phyloP scores from a whole-genome alignment of 179 eudicot species.

The Spinacia oleracea region DNA sequence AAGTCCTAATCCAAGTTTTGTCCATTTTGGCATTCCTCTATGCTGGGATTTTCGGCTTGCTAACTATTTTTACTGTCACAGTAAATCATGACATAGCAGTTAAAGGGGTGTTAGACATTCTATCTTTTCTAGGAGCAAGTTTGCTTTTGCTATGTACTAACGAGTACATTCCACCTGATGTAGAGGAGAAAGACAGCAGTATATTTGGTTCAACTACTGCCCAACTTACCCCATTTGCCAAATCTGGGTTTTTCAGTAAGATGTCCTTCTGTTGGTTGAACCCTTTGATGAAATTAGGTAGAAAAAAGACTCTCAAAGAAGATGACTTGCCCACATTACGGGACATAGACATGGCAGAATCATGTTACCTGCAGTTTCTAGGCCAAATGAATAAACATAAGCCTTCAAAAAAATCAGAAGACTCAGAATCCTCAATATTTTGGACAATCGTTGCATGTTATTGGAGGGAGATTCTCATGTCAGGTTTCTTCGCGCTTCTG shows the following conservation, averaged over 20 bases:
- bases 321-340: conserved; percentile 39
- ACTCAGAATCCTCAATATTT: conserved; percentile 21
- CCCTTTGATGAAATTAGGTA: conserved; percentile 38
- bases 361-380: conserved; percentile 25
- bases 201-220: conserved; percentile 1
- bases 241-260: conserved; percentile 30
- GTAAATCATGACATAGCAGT: conserved; percentile 16
- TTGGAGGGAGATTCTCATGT: conserved; percentile 25
- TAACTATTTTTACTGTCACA: conserved; percentile 37
- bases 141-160: conserved; percentile 33
- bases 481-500: conserved; percentile 34
- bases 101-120: conserved; percentile 24
- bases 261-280: conserved; percentile 45
- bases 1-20: conserved; percentile 38
- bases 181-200: not conserved
- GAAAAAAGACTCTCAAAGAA: conserved; percentile 29
- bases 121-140: conserved; percentile 34
- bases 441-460: conserved; percentile 28
- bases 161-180: conserved; percentile 30
- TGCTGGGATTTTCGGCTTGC: conserved; percentile 39
- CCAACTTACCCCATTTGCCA: conserved; percentile 25
- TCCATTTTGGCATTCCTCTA: conserved; percentile 46
- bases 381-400: conserved; percentile 20
- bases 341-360: conserved; percentile 28
- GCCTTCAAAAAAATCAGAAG: not conserved